Conservation (phyloP, 139 green algal species). For the Coccomyxa sp. region DNA sequence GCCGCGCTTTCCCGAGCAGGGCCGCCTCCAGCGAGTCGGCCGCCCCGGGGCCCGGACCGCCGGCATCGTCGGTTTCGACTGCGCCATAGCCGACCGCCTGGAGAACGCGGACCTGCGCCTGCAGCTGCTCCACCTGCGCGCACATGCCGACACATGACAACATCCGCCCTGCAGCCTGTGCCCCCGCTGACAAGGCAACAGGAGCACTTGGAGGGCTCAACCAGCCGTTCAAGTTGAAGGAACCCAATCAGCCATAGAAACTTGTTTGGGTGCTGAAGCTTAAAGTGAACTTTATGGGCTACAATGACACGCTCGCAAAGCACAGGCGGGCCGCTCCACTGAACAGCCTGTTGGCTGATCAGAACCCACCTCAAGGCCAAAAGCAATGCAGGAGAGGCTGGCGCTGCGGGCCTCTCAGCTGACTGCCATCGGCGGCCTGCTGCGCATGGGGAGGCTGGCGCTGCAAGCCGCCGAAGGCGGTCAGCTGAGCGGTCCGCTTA, state of each 20-base stretch:
- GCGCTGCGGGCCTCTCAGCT: no score
- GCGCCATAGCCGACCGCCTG: conserved; percentile 49
- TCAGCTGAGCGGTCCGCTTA: no score
- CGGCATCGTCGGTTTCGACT: background rate
- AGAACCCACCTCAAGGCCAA: background rate
- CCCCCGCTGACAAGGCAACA: background rate
- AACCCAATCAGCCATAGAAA: no score
- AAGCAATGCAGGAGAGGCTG: background rate
- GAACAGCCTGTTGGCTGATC: no score
- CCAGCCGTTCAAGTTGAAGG: no score
- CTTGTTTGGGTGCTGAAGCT: no score
- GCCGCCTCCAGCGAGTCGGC: conserved; percentile 62
- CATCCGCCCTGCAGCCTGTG: background rate
- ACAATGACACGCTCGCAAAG: no score
- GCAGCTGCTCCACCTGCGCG: conserved; percentile 63
- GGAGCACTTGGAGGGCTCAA: background rate
- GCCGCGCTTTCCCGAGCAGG: conserved; percentile 76
- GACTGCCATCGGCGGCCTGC: no score
- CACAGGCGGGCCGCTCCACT: no score
- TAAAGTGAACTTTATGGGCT: no score
- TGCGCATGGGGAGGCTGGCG: no score
- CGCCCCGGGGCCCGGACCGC: background rate
- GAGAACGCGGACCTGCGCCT: conserved; percentile 60
- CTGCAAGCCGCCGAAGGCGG: no score
- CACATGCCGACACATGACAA: background rate